phyloP scores from a whole-genome alignment of 2,329 filamentous ascomycete genomes.

The Botrytis aclada region DNA sequence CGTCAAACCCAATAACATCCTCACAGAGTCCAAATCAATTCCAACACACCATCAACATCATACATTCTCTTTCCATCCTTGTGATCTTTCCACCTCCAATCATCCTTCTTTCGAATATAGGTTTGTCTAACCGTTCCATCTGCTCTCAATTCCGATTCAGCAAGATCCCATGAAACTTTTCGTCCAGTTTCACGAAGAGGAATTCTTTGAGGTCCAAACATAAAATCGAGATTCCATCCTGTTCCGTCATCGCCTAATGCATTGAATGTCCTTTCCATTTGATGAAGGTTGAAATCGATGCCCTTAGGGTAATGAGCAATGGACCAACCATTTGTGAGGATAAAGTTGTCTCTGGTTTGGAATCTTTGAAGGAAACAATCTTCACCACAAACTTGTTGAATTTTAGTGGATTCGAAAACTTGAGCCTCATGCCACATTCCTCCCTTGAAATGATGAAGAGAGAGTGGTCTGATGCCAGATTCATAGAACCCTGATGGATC shows the following conservation, averaged over 20 bases:
- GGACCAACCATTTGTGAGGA: conserved; percentile 36
- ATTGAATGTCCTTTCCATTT: conserved; percentile 36
- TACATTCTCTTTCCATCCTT: conserved; percentile 47
- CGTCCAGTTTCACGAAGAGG: conserved; percentile 48
- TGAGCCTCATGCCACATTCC: conserved; percentile 50
- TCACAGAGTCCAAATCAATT: conserved; percentile 54
- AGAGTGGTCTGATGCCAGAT: conserved; percentile 32
- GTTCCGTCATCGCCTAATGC: conserved; percentile 32
- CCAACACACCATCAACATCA: conserved; percentile 52
- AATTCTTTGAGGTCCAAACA: conserved; percentile 49
- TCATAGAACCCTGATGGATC: conserved; percentile 37
- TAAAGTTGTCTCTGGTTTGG: conserved; percentile 34
- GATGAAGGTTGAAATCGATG: conserved; percentile 35
- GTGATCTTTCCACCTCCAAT: conserved; percentile 49
- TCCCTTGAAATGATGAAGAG: conserved; percentile 41
- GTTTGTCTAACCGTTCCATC: conserved; percentile 53
- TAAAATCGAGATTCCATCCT: conserved; percentile 44
- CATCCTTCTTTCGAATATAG: conserved; percentile 52
- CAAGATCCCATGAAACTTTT: conserved; percentile 54
- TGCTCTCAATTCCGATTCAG: conserved; percentile 46
- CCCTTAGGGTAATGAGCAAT: conserved; percentile 35
- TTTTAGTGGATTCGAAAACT: conserved; percentile 31
- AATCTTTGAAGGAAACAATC: conserved; percentile 37
- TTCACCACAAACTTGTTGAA: conserved; percentile 36
- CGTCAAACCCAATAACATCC: background rate